A percentile compares a stretch with the other conserved stretches of the same genome.
Conservation (phyloP, 2,329 filamentous ascomycete genomes). For the Sarocladium strictum region DNA sequence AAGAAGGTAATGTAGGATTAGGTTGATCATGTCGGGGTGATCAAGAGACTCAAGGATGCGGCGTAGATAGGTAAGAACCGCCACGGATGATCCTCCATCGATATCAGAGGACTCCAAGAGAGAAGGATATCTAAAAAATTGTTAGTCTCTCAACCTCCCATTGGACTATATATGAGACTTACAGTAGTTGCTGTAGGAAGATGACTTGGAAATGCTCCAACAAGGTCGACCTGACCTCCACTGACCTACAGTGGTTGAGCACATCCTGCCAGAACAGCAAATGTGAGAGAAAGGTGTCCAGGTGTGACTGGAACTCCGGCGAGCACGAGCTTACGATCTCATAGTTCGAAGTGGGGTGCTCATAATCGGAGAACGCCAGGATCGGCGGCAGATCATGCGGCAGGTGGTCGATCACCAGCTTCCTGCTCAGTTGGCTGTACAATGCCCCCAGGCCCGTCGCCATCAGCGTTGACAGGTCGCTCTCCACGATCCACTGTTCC, state of each 20-base stretch:
- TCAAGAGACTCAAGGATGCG: constrained; percentile 87
- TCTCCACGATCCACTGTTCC: constrained; percentile 96
- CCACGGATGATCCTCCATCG: constrained; percentile 92
- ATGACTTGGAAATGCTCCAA: constrained; percentile 96
- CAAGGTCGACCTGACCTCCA: constrained; percentile 86
- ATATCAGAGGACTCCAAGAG: constrained; percentile 94
- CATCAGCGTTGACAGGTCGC: constrained; percentile 94
- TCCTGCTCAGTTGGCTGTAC: constrained; percentile 62
- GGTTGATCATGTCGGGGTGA: constrained; percentile 88
- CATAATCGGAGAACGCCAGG: constrained; percentile 83
- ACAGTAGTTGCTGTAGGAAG: constrained; percentile 91
- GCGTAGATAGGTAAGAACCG: constrained; percentile 87
- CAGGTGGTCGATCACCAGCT: constrained; percentile 76
- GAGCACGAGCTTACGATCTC: constrained; percentile 71
- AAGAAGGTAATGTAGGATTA: constrained; percentile 87
- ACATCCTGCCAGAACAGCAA: constrained; percentile 98
- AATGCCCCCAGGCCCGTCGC: constrained; percentile 84
- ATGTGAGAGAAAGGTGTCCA: constrained; percentile 91
- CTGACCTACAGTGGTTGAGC: constrained; percentile 86
- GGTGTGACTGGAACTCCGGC: constrained; percentile 72
- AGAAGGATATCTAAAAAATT: constrained; percentile 72
- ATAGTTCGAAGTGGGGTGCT: constrained; percentile 62
- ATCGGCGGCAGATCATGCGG: constrained; percentile 72
- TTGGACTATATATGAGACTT: constrained; percentile 27
- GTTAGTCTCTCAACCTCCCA: background rate